Evolutionary conservation across 1,284 basidiomycete species (phyloP).

Genomic region (Mrakiaceae sp.): DNA sequence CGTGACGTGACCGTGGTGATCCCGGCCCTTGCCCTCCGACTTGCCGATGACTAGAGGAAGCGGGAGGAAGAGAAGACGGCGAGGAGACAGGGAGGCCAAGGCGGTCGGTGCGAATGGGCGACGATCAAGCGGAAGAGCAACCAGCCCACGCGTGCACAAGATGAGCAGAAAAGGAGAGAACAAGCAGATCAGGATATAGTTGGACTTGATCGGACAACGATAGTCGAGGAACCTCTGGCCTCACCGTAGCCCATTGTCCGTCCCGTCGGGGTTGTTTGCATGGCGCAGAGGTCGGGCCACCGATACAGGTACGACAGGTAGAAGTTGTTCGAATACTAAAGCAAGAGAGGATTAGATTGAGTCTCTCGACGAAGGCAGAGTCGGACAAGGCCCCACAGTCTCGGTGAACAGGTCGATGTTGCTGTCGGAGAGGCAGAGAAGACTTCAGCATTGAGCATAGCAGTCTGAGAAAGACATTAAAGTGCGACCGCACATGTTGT

Average conservation of each 20-base stretch:
- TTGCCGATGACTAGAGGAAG: slow-evolving; percentile 60
- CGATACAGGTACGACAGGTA: slow-evolving; percentile 74
- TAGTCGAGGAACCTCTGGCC: too few relatives aligned
- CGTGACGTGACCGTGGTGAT: slow-evolving; percentile 85
- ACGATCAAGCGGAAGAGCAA: too few relatives aligned
- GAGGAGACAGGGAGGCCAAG: slow-evolving; percentile 6
- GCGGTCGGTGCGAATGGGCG: background rate
- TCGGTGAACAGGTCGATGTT: slow-evolving; percentile 91
- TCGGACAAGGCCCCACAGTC: slow-evolving; percentile 46
- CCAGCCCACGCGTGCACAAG: too few relatives aligned
- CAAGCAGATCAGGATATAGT: slow-evolving; percentile 7
- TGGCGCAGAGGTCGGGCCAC: slow-evolving; percentile 81
- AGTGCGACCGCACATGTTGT: slow-evolving; percentile 51
- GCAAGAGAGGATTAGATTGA: background rate
- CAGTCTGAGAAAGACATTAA: background rate
- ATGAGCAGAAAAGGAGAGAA: background rate
- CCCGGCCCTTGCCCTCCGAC: slow-evolving; percentile 57
- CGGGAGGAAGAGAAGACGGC: background rate
- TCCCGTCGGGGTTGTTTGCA: slow-evolving; percentile 63
- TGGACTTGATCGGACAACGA: slow-evolving; percentile 24
- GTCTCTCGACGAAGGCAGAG: background rate
- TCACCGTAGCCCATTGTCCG: slow-evolving; percentile 72
- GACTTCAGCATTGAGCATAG: background rate
- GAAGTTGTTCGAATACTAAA: slow-evolving; percentile 69
- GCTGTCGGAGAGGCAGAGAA: slow-evolving; percentile 36